Base-by-base conservation (phyloP, 2,329 filamentous ascomycete genomes). In the Verticillium isaacii region DNA sequence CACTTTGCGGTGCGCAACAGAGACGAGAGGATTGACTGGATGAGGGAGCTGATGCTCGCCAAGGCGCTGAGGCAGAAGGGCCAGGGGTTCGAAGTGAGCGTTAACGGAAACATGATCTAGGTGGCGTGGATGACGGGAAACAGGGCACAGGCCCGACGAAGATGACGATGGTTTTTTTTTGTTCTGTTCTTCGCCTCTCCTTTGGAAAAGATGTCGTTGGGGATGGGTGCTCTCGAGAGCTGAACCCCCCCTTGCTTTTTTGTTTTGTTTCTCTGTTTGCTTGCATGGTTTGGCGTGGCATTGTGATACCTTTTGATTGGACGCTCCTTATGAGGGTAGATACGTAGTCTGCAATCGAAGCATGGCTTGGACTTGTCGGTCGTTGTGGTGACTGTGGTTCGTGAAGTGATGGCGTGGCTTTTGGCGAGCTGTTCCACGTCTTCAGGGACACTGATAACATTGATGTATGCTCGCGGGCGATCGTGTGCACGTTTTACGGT, bases 21-120 rank as follows among this genome's bases (percentile, higher is more conserved):
- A 15, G 92, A 97, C 71, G 91, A 97, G 73, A 85, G 94, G 64
- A 97, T 98, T 70, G 94, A 97, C 74, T 99, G 95, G 95, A 96
- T 96, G 92, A 84, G 92, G 60, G 92, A 96, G 82, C 79, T 96
- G 64, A 96, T 96, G 92, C 85, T 96, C 56, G 92, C 92, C 60
- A 95, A 95, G 80, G 92, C 92, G 19, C 80, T 92, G 72, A 91
- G 89, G 80, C 89, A 92, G 76, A 95, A 93, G 83, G 88, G 86
- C 56, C 88, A 92, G 68, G 92, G 92, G 19, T 94, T 90, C 68
- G 90, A 93, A 77, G 86, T 95, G 68, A 90, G 87, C 71, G 86
- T 93, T 66, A 94, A 94, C 71, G 91, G 91, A 55, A 89, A 87
- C 75, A 89, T 89, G 85, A 89, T 90, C 70, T 90, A 54, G 32